Conservation (phyloP, 2,329 filamentous ascomycete genomes). For the Xylaria sp. region DNA sequence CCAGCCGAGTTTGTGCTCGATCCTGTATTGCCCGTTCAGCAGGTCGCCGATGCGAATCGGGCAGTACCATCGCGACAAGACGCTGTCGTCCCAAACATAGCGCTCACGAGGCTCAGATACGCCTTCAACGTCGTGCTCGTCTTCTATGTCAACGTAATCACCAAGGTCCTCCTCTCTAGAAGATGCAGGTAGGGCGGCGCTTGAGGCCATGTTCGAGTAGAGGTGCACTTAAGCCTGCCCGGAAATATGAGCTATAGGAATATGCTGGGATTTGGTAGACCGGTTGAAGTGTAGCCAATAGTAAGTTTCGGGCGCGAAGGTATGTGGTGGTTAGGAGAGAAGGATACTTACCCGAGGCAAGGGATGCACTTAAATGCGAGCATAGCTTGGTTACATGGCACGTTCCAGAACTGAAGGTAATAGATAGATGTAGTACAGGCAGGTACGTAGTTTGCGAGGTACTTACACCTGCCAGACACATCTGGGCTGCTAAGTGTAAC, state of each 20-base stretch:
- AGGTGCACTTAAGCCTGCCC: background rate
- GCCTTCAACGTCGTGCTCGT: background rate
- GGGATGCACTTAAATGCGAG: background rate
- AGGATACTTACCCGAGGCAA: background rate
- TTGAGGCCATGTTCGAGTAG: background rate
- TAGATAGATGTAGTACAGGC: background rate
- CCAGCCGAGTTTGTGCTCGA: conserved; percentile 16
- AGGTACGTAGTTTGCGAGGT: background rate
- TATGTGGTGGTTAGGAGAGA: background rate
- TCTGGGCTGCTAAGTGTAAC: background rate
- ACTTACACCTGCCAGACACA: background rate
- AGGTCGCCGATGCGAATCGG: conserved; percentile 10
- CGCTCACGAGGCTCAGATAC: background rate
- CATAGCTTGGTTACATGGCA: background rate
- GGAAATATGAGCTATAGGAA: background rate
- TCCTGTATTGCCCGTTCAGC: background rate
- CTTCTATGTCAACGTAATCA: background rate
- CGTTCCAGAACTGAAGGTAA: background rate
- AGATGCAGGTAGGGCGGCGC: background rate
- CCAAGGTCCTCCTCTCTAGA: background rate
- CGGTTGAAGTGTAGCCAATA: background rate
- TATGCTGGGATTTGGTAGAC: background rate
- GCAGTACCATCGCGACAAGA: conserved; percentile 1
- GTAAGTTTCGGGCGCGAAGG: background rate
- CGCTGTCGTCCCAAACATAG: background rate